Evolutionary conservation across 306 rosid genomes (phyloP), one percentile per base, ranked within the genome.

Genomic region (Prunus fruticosa): DNA sequence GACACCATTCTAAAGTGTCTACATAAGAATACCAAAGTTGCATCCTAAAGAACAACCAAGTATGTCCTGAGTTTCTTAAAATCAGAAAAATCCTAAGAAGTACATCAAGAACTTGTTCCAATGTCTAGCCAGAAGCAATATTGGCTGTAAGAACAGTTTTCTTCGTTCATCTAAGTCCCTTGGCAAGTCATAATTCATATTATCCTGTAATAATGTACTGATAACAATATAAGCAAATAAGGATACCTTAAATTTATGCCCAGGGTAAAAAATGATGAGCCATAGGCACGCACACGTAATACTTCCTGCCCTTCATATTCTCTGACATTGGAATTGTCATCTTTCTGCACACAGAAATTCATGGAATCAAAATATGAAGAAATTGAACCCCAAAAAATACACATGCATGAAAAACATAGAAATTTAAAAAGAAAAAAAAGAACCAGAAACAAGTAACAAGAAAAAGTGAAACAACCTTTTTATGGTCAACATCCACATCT

Each of bases 231-330:
- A 41, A 56, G 67, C 30, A 78, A 71, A 78, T 16, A 75, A 46
- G 49, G 65, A 81, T 89, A 95, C 99, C 99, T 95, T 82, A 93
- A 89, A 75, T 88, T 89, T 80, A 95, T 89, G 72, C 96, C 97
- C 70, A 95, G 92, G 67, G 92, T 91, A 79, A 91, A 92, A 84
- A 85, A 92, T 9, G 92, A 89, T 30, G 97, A 92, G 65, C 96
- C 93, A 81, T 89, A 92, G 56, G 99, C 99, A 74, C 98, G 97
- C 80, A 92, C 97, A 22, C 78, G 45, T 84, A 95, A 76, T 68
- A 92, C 87, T 88, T 83, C 99, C n/a, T 82, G 91, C 63, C 93
- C 99, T 75, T 84, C 96, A 75, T 84, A 84, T 53, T 88, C 91
- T 84, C 75, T 86, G 71, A 72, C 80, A 70, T 67, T 51, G 38